Evolutionary conservation across 2,329 filamentous ascomycete species (phyloP).

Genomic region (Fusarium sacchari): DNA sequence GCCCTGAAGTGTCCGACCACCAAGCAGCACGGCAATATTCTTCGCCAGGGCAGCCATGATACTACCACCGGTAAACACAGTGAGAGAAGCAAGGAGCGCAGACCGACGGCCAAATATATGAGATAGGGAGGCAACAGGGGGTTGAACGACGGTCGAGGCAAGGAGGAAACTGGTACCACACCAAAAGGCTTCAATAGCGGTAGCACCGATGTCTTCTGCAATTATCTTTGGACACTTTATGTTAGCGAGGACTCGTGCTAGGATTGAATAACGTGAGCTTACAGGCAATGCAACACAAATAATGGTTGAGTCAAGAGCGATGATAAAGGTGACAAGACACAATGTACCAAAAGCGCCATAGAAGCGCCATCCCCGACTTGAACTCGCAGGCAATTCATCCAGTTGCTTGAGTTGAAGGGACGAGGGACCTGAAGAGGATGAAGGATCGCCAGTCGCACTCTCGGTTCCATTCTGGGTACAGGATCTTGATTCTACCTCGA

Average conservation of each 20-base stretch:
- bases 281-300: constrained; percentile 39
- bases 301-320: constrained; percentile 41
- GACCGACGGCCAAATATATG: constrained; percentile 39
- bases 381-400: not conserved
- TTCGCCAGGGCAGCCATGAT: constrained; percentile 38
- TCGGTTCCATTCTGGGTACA: not conserved
- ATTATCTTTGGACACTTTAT: constrained; percentile 23
- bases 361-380: constrained; percentile 29
- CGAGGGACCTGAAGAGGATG: not conserved
- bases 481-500: not conserved
- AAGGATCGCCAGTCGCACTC: not conserved
- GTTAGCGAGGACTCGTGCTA: not conserved
- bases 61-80: constrained; percentile 32
- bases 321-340: constrained; percentile 38
- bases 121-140: constrained; percentile 38
- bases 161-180: constrained; percentile 41
- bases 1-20: constrained; percentile 62
- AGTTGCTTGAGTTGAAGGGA: not conserved
- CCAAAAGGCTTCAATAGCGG: constrained; percentile 40
- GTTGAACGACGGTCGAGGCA: constrained; percentile 39
- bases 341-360: constrained; percentile 40
- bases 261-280: not conserved
- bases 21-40: constrained; percentile 49
- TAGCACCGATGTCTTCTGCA: constrained; percentile 36
- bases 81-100: constrained; percentile 30